Conservation (phyloP, 177 flowering plant genomes). For the Telopea speciosissima region DNA sequence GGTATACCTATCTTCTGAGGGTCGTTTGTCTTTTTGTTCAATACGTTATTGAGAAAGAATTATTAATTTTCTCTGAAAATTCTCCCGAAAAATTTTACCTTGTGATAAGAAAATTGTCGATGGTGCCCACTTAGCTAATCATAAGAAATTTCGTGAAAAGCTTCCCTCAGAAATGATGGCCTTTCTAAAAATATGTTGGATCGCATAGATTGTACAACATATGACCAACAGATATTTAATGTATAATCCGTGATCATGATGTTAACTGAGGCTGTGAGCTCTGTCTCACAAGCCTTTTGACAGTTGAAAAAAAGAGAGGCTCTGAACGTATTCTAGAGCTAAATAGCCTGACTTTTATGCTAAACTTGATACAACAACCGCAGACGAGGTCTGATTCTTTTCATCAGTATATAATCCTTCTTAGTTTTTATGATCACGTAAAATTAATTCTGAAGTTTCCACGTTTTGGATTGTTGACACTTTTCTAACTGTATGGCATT, state of each 20-base stretch:
- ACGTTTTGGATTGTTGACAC: not conserved
- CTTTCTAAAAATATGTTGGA: too few relatives aligned
- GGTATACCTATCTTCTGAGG: slow-evolving; percentile 33
- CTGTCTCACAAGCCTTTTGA: not conserved
- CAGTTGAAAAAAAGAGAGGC: not conserved
- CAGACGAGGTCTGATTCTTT: not conserved
- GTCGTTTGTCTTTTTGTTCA: not conserved
- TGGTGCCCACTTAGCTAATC: too few relatives aligned
- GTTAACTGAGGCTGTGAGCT: too few relatives aligned
- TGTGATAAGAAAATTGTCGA: too few relatives aligned
- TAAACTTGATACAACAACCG: too few relatives aligned
- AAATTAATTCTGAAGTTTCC: not conserved
- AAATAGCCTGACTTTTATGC: not conserved
- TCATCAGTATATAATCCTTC: not conserved
- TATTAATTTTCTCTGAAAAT: not conserved
- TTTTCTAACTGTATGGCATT: not conserved
- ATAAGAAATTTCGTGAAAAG: too few relatives aligned
- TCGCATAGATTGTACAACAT: too few relatives aligned
- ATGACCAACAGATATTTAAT: too few relatives aligned
- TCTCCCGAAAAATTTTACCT: too few relatives aligned
- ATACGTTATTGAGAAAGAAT: not conserved
- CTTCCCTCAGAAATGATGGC: too few relatives aligned
- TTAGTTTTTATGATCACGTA: not conserved
- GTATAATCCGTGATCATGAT: too few relatives aligned
- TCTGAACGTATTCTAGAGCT: not conserved